These are phyloP conservation scores for Pythium plurisporium DNA, from an alignment of 352 stramenopile species.

Conservation along the genomic window DNA sequence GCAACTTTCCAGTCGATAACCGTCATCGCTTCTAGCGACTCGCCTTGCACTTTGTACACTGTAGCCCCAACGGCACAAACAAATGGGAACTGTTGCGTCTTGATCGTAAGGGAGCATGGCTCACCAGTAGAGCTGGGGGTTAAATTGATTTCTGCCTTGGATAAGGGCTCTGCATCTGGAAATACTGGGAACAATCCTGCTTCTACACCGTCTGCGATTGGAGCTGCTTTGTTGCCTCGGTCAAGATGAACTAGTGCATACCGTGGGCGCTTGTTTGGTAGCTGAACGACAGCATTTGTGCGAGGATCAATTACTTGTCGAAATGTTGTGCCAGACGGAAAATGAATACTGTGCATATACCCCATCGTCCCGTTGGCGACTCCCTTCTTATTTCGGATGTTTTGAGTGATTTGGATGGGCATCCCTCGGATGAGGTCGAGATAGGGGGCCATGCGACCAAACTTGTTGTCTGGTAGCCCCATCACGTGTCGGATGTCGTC, in stretches of 20 bases:
- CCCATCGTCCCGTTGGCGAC: slow-evolving; percentile 10
- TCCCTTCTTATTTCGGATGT: slow-evolving; percentile 10
- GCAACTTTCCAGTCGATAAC: slow-evolving; percentile 24
- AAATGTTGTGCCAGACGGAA: slow-evolving; percentile 3
- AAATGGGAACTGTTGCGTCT: slow-evolving; percentile 25
- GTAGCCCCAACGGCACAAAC: slow-evolving; percentile 22
- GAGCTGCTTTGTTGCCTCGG: background rate
- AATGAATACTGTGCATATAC: background rate
- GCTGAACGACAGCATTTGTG: background rate
- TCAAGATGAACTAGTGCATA: slow-evolving; percentile 1
- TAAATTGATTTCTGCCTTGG: background rate
- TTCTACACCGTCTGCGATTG: background rate
- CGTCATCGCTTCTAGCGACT: slow-evolving; percentile 13
- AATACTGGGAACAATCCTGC: slow-evolving; percentile 13
- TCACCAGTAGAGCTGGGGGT: background rate
- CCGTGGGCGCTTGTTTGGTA: slow-evolving; percentile 10
- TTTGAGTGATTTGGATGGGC: slow-evolving; percentile 19
- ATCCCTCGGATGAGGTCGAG: slow-evolving; percentile 7
- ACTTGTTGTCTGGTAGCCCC: slow-evolving; percentile 6
- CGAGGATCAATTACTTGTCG: background rate
- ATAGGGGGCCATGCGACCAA: slow-evolving; percentile 12
- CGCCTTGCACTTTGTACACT: slow-evolving; percentile 25
- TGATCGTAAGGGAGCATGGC: slow-evolving; percentile 3
- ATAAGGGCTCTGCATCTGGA: slow-evolving; percentile 11
- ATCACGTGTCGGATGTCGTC: slow-evolving; percentile 5